A percentile compares a stretch with the other conserved stretches of the same genome.
These are phyloP conservation scores for Drechslera avenae DNA, from an alignment of 2,329 filamentous ascomycete species.

Conservation along the genomic window DNA sequence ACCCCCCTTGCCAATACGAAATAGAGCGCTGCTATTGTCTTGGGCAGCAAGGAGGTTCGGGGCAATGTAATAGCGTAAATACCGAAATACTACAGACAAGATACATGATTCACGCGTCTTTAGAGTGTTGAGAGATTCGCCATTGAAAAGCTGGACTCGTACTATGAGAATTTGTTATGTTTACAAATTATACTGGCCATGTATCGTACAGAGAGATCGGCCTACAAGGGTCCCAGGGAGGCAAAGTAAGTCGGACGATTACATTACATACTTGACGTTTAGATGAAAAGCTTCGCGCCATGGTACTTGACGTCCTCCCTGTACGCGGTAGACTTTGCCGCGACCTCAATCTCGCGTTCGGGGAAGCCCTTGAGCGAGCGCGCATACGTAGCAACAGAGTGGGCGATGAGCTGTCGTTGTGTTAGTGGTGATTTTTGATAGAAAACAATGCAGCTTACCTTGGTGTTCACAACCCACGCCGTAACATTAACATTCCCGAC, in stretches of 20 bases:
- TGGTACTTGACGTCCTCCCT: slow-evolving; percentile 36
- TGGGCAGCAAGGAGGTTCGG: too few species aligned
- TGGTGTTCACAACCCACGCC: slow-evolving; percentile 48
- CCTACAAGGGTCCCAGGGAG: not conserved
- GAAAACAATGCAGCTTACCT: slow-evolving; percentile 24
- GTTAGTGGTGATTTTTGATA: slow-evolving; percentile 3
- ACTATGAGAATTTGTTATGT: too few species aligned
- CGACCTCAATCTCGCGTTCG: slow-evolving; percentile 28
- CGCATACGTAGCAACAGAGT: slow-evolving; percentile 47
- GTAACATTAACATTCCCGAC: slow-evolving; percentile 47
- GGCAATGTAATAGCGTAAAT: too few species aligned
- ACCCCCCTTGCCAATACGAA: too few species aligned
- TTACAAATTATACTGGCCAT: too few species aligned
- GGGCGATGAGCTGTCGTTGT: slow-evolving; percentile 40
- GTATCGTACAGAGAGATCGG: not conserved
- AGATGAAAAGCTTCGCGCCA: slow-evolving; percentile 43
- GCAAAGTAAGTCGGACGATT: not conserved
- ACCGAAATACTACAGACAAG: too few species aligned
- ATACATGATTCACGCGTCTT: too few species aligned
- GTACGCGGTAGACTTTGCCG: slow-evolving; percentile 24
- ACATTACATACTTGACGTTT: not conserved
- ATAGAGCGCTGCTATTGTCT: too few species aligned
- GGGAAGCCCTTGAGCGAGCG: slow-evolving; percentile 45
- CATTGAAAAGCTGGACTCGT: too few species aligned
- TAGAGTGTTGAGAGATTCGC: too few species aligned